These are phyloP conservation scores for Conidiobolus incongruus DNA, from an alignment of 371 early-diverging fungal genomes.

Conservation along the genomic window DNA sequence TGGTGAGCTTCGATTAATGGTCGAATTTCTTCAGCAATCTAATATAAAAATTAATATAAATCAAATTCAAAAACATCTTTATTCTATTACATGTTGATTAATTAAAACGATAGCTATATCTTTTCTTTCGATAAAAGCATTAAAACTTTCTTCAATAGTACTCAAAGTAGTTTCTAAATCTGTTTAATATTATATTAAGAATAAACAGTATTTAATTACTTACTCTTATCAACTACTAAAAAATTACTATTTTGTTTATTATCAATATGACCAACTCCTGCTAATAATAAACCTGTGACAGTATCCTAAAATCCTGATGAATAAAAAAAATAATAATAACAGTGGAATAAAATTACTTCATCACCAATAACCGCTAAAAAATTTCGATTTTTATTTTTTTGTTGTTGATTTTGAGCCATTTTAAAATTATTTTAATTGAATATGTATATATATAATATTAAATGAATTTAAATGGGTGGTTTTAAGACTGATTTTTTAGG, in stretches of 20 bases:
- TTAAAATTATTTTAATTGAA: too few relatives aligned
- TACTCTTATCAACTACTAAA: constrained; percentile 84
- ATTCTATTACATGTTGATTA: constrained; percentile 85
- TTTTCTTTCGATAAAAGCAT: constrained; percentile 65
- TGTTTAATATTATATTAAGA: too few relatives aligned
- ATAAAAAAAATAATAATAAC: neutral
- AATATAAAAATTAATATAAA: constrained; percentile 2
- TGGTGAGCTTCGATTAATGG: constrained; percentile 70
- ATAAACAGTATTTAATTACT: constrained; percentile 11
- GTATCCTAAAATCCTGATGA: constrained; percentile 39
- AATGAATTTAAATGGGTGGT: too few relatives aligned
- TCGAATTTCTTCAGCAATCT: constrained; percentile 89
- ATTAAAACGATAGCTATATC: constrained; percentile 95
- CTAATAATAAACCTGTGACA: constrained; percentile 89
- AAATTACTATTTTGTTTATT: constrained; percentile 75
- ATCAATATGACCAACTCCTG: constrained; percentile 88
- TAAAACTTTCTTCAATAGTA: constrained; percentile 74
- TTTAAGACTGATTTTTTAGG: too few relatives aligned
- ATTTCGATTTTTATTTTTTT: constrained; percentile 18
- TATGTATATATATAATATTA: too few relatives aligned
- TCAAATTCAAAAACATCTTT: too few relatives aligned
- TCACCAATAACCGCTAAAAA: constrained; percentile 93
- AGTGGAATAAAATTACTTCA: constrained; percentile 69
- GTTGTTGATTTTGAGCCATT: neutral
- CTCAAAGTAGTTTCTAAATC: constrained; percentile 65